These are phyloP conservation scores for Fusarium circinatum DNA, from an alignment of 2,329 filamentous ascomycete genomes.

Conservation along the genomic window DNA sequence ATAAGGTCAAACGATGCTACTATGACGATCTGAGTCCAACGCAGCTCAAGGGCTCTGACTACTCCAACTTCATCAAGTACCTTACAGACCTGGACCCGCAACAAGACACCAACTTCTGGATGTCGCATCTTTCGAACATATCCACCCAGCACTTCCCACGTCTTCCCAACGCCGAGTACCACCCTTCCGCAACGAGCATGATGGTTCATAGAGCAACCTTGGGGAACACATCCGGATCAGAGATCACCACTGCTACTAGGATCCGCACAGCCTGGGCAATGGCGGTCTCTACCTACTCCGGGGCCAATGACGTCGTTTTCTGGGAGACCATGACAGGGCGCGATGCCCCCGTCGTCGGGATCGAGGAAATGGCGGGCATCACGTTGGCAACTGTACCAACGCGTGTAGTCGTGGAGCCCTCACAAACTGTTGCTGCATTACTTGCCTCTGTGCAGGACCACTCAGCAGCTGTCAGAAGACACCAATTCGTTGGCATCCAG, in stretches of 20 bases:
- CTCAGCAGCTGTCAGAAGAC: constrained; percentile 20
- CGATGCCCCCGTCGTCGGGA: constrained; percentile 31
- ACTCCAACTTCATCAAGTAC: constrained; percentile 28
- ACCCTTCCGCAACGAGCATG: constrained; percentile 26
- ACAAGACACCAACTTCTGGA: constrained; percentile 29
- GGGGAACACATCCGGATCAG: not conserved
- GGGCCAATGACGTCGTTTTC: constrained; percentile 34
- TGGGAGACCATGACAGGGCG: constrained; percentile 40
- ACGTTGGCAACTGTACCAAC: constrained; percentile 38
- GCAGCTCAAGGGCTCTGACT: constrained; percentile 1
- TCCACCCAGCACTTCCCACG: constrained; percentile 38
- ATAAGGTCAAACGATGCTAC: constrained; percentile 37
- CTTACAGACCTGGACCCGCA: not conserved
- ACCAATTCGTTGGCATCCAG: constrained; percentile 30
- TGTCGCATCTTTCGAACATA: constrained; percentile 14
- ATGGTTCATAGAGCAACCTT: constrained; percentile 23
- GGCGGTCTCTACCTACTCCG: constrained; percentile 31
- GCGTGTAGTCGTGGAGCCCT: not conserved
- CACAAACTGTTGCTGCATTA: constrained; percentile 3
- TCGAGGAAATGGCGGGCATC: constrained; percentile 32
- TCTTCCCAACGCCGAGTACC: constrained; percentile 24
- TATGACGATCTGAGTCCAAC: not conserved
- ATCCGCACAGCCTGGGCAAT: constrained; percentile 40
- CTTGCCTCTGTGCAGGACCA: constrained; percentile 20
- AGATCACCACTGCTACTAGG: constrained; percentile 30